Base-by-base conservation (phyloP, 2,329 filamentous ascomycete genomes). In the Phyllosticta paracitricarpa region DNA sequence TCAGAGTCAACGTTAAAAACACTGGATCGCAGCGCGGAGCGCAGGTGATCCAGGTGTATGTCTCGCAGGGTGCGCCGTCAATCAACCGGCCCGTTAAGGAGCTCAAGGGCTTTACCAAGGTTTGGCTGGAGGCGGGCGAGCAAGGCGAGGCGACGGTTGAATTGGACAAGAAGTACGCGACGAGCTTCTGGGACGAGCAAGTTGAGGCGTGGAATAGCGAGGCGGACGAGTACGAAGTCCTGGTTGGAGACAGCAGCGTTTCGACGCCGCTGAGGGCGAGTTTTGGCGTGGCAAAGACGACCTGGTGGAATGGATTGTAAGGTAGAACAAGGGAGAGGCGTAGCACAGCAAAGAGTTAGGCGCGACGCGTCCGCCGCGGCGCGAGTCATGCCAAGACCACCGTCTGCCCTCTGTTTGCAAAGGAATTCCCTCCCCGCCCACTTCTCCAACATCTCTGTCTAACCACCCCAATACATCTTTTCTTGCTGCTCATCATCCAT, bases 111-210 rank as follows among this genome's bases (percentile, higher is more conserved):
- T 89, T 89, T 67, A 79, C 82, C 64, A 89, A 89, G 72, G 79
- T 88, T 0, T 78, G 74, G 57, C 72, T 89, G 2, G 77, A 82
- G 54, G 75, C 80, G 1, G 84, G 83, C 3, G 80, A 87, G 73
- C 79, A 75, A 54, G 80, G 82, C 74, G 76, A 66, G 6, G 82
- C 85, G 1, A 75, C 78, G n/a, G 77, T 91, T 3, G 73, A 76
- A 3, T 73, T 85, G 56, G 69, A 82, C 63, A 82, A 82, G 68
- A 89, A 88, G 73, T 85, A 88, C 60, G 84, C 83, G 0, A 81
- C 84, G 0, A 83, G 83, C 59, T 91, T 86, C 74, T 91, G 85
- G 79, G 86, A 89, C 66, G 88, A 91, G 75, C 80, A 82, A 64
- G 76, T 82, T 12, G 78, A 81, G 61, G 77, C 83, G 67, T 91